Conservation (phyloP, 148 eudicot genomes). For the Diospyros lotus region DNA sequence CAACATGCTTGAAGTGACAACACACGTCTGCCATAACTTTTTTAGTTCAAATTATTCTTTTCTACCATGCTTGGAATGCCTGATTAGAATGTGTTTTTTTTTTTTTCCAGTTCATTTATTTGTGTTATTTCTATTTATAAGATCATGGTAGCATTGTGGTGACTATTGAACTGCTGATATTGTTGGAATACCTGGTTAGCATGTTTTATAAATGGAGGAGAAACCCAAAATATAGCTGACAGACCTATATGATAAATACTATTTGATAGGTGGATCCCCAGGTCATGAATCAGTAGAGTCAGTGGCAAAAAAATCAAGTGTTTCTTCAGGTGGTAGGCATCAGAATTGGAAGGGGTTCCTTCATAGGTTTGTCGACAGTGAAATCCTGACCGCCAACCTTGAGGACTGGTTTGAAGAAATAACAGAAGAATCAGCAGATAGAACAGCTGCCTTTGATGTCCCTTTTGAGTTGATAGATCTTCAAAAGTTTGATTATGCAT, state of each 20-base stretch:
- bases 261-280: slow-evolving; percentile 64
- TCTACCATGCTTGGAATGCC: too few relatives aligned
- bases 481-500: slow-evolving; percentile 90
- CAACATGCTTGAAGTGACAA: too few relatives aligned
- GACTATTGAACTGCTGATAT: not conserved
- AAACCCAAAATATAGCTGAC: slow-evolving; percentile 1
- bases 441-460: slow-evolving; percentile 47
- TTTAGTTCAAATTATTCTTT: too few relatives aligned
- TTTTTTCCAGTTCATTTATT: too few relatives aligned
- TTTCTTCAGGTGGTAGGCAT: slow-evolving; percentile 59
- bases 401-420: slow-evolving; percentile 68
- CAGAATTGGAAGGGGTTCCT: slow-evolving; percentile 71
- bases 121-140: too few relatives aligned
- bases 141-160: too few relatives aligned
- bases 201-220: not conserved
- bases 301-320: slow-evolving; percentile 68
- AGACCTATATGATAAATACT: not conserved
- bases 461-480: slow-evolving; percentile 92
- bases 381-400: slow-evolving; percentile 45
- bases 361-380: slow-evolving; percentile 68
- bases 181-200: not conserved
- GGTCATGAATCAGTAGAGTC: slow-evolving; percentile 77
- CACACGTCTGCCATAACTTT: too few relatives aligned
- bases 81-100: too few relatives aligned
- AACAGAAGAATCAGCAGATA: slow-evolving; percentile 32